A percentile compares a stretch with the other conserved stretches of the same genome.
These are phyloP conservation scores for Wallacemonas collosoma DNA, from an alignment of 208 protist genomes.

Conservation along the genomic window DNA sequence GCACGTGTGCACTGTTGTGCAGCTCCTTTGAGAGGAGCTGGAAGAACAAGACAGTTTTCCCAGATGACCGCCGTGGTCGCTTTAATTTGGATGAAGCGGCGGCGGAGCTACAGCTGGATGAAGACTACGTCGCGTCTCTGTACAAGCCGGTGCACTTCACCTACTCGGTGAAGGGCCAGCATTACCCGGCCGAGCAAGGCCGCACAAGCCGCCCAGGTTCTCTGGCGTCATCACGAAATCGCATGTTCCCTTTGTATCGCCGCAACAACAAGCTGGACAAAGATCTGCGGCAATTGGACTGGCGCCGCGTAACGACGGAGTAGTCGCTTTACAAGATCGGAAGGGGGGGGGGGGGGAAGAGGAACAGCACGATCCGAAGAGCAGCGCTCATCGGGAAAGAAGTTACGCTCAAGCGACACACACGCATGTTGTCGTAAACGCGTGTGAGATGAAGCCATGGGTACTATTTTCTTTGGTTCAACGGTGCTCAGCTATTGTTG, in stretches of 20 bases:
- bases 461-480: too few relatives aligned
- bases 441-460: too few relatives aligned
- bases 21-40: slow-evolving; percentile 58
- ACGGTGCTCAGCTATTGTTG: neutral
- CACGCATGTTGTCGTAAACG: neutral
- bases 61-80: slow-evolving; percentile 67
- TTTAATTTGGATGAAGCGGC: slow-evolving; percentile 87
- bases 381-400: too few relatives aligned
- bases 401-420: neutral
- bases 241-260: slow-evolving; percentile 81
- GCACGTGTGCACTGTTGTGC: slow-evolving; percentile 23
- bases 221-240: slow-evolving; percentile 48
- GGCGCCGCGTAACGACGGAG: slow-evolving; percentile 63
- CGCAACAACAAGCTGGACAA: slow-evolving; percentile 60
- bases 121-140: slow-evolving; percentile 76
- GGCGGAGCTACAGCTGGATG: slow-evolving; percentile 71
- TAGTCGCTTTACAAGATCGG: slow-evolving; percentile 18
- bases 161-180: slow-evolving; percentile 75
- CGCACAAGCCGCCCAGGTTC: slow-evolving; percentile 74
- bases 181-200: slow-evolving; percentile 80
- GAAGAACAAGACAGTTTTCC: slow-evolving; percentile 51
- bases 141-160: slow-evolving; percentile 86
- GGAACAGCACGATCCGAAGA: too few relatives aligned
- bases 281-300: slow-evolving; percentile 58
- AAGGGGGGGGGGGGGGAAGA: too few relatives aligned